phyloP scores from a whole-genome alignment of 257 asterid genomes.

The Cordia subcordata region DNA sequence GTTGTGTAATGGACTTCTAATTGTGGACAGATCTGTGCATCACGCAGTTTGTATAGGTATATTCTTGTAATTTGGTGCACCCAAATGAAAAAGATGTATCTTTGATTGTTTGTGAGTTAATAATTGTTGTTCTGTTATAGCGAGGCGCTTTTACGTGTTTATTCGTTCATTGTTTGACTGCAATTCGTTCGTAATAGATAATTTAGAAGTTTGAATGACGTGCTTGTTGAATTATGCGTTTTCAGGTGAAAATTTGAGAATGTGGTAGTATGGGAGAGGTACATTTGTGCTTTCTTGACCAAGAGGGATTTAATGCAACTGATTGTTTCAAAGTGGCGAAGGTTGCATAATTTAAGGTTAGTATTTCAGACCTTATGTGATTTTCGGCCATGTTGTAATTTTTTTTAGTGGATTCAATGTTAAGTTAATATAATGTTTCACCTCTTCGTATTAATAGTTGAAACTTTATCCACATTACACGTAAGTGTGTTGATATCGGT shows the following conservation, averaged over 20 bases:
- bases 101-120: background rate
- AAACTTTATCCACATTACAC: background rate
- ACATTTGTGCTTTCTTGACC: background rate
- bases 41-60: background rate
- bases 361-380: background rate
- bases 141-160: no score
- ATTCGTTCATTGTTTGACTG: no score
- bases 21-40: background rate
- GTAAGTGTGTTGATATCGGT: background rate
- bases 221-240: background rate
- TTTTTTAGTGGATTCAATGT: no score
- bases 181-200: no score
- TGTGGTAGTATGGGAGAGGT: background rate
- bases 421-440: background rate
- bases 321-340: background rate
- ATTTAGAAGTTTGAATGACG: background rate
- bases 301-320: background rate
- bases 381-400: background rate
- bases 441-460: background rate
- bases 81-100: background rate
- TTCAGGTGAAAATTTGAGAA: slow-evolving; percentile 10
- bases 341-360: slow-evolving; percentile 4
- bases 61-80: background rate
- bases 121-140: background rate
- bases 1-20: no score